Evolutionary conservation across 495 filamentous ascomycete species (phyloP).

Genomic region (Talaromyces liani): DNA sequence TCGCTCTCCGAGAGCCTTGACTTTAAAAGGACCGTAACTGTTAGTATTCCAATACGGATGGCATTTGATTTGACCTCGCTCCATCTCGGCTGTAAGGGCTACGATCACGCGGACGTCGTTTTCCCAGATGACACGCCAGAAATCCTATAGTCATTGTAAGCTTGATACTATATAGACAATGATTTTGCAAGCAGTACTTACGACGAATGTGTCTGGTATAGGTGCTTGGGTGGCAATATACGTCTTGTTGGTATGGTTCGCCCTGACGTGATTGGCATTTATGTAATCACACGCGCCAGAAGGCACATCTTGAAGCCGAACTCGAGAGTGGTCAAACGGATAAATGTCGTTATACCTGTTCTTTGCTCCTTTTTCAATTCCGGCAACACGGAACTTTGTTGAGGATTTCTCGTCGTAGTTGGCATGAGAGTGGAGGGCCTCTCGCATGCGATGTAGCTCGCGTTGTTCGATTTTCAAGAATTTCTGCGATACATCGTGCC

Average conservation of each 20-base stretch:
- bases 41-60: conserved; percentile 86
- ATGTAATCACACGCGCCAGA: conserved; percentile 87
- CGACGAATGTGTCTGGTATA: conserved; percentile 84
- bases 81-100: conserved; percentile 91
- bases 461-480: conserved; percentile 78
- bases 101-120: conserved; percentile 91
- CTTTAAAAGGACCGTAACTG: conserved; percentile 70
- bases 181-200: conserved; percentile 35
- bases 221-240: conserved; percentile 97
- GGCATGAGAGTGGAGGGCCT: conserved; percentile 65
- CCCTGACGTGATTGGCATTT: conserved; percentile 82
- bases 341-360: conserved; percentile 98
- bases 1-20: conserved; percentile 73
- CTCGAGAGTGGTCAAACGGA: conserved; percentile 90
- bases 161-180: neutral
- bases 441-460: conserved; percentile 86
- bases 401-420: conserved; percentile 39
- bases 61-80: conserved; percentile 91
- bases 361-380: conserved; percentile 89
- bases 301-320: conserved; percentile 63
- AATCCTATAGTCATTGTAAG: conserved; percentile 57
- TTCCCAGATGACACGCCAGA: conserved; percentile 97
- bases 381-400: conserved; percentile 57
- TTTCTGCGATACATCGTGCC: conserved; percentile 71
- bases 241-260: conserved; percentile 69